A percentile compares a stretch with the other conserved stretches of the same genome.
Conservation (phyloP, 2,329 filamentous ascomycete genomes). For the Apiospora kogelbergensis region DNA sequence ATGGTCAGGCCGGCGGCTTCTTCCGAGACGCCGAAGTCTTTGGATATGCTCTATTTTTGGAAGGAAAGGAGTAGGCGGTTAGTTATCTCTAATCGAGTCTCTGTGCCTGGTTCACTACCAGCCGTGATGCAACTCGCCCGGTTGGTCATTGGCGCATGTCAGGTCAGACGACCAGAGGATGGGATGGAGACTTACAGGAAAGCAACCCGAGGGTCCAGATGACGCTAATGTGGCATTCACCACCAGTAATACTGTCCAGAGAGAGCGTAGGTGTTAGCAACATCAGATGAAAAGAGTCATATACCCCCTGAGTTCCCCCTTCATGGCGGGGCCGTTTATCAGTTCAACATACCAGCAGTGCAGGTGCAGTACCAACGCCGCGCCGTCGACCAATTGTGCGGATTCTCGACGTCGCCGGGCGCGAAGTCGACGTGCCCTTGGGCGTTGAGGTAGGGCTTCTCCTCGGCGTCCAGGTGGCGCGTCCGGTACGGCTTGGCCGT, state of each 20-base stretch:
- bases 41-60: slow-evolving; percentile 42
- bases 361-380: slow-evolving; percentile 43
- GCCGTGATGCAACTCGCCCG: no score
- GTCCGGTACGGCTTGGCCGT: slow-evolving; percentile 52
- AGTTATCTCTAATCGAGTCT: no score
- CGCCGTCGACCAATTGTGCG: slow-evolving; percentile 44
- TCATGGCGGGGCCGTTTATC: not conserved
- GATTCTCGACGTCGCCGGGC: slow-evolving; percentile 50
- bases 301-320: not conserved
- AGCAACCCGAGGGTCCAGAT: slow-evolving; percentile 37
- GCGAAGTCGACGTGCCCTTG: slow-evolving; percentile 52
- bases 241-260: slow-evolving; percentile 40
- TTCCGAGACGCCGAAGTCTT: slow-evolving; percentile 46
- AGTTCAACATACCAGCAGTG: slow-evolving; percentile 24
- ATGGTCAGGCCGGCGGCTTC: slow-evolving; percentile 50
- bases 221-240: slow-evolving; percentile 57
- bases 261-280: no score
- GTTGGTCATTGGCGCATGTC: not conserved
- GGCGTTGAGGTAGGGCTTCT: slow-evolving; percentile 44
- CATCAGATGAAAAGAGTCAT: not conserved
- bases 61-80: not conserved
- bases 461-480: slow-evolving; percentile 27
- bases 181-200: slow-evolving; percentile 23
- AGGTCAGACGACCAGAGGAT: no score
- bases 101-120: no score